Percentiles rank a stretch among this genome's conserved stretches.
Evolutionary conservation across 202 grass and related monocot species (phyloP).

Genomic region (Tripidium arundinaceum): DNA sequence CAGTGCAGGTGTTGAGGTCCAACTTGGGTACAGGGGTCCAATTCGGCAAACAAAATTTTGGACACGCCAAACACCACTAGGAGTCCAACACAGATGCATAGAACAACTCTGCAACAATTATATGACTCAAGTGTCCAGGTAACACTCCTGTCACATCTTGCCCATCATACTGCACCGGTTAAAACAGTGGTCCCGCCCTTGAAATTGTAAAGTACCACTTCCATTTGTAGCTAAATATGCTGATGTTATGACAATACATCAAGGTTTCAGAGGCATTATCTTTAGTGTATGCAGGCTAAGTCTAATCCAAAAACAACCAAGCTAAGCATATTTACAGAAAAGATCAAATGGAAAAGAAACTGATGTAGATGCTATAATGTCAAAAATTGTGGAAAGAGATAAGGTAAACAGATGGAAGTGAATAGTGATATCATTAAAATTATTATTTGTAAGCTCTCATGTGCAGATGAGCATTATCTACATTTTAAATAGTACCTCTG

Average conservation of each 20-base stretch:
- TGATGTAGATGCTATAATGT: no score
- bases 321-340: no score
- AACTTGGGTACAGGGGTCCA: not conserved
- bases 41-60: not conserved
- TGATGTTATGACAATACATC: not conserved
- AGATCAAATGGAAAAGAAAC: no score
- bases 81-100: not conserved
- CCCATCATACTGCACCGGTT: not conserved
- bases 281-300: not conserved
- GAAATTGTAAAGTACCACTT: not conserved
- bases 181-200: not conserved
- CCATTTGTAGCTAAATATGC: not conserved
- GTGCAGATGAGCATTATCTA: not conserved
- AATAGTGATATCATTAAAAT: no score
- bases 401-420: no score
- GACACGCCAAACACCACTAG: not conserved
- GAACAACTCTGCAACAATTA: not conserved
- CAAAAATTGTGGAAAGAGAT: no score
- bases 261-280: not conserved
- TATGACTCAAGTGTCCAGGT: not conserved
- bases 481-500: not conserved
- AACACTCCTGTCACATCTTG: not conserved
- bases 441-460: not conserved
- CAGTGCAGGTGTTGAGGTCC: not conserved
- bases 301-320: no score